Base-by-base conservation (phyloP, 805 yeast genomes). In the Candida tammaniensis region DNA sequence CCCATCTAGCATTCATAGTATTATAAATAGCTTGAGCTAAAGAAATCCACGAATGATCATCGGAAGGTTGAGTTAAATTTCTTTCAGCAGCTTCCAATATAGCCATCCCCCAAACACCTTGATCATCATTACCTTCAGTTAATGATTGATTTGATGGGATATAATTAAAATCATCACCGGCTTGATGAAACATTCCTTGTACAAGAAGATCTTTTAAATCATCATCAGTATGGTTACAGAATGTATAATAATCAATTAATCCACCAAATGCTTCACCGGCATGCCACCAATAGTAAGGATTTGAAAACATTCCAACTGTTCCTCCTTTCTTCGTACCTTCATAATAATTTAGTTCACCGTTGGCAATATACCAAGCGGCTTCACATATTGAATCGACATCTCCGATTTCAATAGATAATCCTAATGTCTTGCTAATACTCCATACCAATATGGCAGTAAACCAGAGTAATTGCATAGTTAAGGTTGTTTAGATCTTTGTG, bases 1-100 rank as follows among this genome's bases (percentile, higher is more conserved):
- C 96, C 98, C 98, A 91, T 57, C 97, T 76, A 19, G 70, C 62
- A 24, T 85, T 80, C 95, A 91, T 89, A 22, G 95, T 82, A 57
- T 89, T 86, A 65, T 82, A 91, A 11, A 86, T 84, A 3, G 95
- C 95, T 61, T 87, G 95, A 0, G 94, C 85, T 52, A 89, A 65
- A 34, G 78, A 73, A 20, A 87, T 70, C 97, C 97, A 91, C 38
- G 76, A 76, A 12, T 87, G 87, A 35, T 72, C 57, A 33, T 66
- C 63, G 2, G 94, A 88, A 4, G 74, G 70, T 17, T 56, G 52
- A 13, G 65, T 52, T 36, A 64, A 67, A 46, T 66, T 66, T 33
- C 69, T 52, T 44, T 70, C 75, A 14, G 63, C 72, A 5, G 75
- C 75, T 43, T 64, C 61, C 62, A 70, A 60, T 29, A 64, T 54